Evolutionary conservation across 2,329 filamentous ascomycete genomes (phyloP).

Genomic region (Cladophialophora chaetospira): DNA sequence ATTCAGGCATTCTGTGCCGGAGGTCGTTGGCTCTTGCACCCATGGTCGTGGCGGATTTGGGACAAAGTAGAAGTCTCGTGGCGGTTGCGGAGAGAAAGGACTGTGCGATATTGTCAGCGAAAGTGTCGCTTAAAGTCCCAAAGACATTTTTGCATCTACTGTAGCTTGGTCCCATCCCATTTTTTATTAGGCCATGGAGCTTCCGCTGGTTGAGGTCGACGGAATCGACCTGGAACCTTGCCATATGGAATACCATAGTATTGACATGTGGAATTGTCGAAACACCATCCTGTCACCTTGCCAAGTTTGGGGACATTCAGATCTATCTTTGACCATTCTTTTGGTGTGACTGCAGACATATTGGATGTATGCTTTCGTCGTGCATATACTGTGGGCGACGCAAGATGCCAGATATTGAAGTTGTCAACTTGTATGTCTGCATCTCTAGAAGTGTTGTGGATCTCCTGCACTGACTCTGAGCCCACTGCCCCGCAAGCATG

Average conservation of each 20-base stretch:
- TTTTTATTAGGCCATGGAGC: constrained; percentile 1
- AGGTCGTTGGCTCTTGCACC: background rate
- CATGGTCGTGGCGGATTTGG: constrained; percentile 5
- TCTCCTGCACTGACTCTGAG: too few species aligned
- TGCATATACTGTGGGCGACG: too few species aligned
- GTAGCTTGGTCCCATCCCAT: constrained; percentile 7
- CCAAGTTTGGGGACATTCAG: constrained; percentile 2
- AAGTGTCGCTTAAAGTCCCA: background rate
- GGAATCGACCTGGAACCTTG: constrained; percentile 7
- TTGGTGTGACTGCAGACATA: too few species aligned
- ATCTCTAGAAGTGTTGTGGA: too few species aligned
- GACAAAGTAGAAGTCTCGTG: constrained; percentile 2
- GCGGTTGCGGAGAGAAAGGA: constrained; percentile 5
- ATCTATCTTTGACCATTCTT: too few species aligned
- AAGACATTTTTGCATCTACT: background rate
- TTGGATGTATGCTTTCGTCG: too few species aligned
- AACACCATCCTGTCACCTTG: background rate
- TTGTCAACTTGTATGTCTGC: too few species aligned
- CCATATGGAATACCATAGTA: constrained; percentile 6
- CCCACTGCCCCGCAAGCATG: too few species aligned
- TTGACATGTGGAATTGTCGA: background rate
- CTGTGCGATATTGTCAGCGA: background rate
- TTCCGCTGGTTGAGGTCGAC: background rate
- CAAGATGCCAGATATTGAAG: too few species aligned
- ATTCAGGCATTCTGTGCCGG: constrained; percentile 3